A percentile compares a stretch with the other conserved stretches of the same genome.
phyloP scores from a whole-genome alignment of 257 asterid species.

The Lycium ferocissimum region DNA sequence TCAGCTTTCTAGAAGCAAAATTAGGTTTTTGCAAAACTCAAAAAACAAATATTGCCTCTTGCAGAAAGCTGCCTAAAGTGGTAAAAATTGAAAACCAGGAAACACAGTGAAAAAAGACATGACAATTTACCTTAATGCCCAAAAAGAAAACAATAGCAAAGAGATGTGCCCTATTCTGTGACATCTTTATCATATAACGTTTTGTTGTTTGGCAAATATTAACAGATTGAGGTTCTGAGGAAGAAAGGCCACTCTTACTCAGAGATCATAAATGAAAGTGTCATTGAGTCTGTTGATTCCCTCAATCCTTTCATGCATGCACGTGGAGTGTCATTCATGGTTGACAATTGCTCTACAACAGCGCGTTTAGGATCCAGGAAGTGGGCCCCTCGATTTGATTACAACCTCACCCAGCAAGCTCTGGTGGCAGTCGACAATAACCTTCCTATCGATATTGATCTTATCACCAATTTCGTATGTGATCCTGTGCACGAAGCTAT shows the following conservation, averaged over 20 bases:
- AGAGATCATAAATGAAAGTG: conserved; percentile 90
- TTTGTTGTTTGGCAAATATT: background rate
- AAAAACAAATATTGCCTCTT: background rate
- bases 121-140: background rate
- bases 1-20: background rate
- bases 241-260: conserved; percentile 98
- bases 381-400: conserved; percentile 95
- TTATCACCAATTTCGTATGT: conserved; percentile 77
- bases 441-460: conserved; percentile 74
- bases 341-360: conserved; percentile 95
- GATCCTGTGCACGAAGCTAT: conserved; percentile 91
- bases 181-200: background rate
- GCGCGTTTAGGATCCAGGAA: conserved; percentile 91
- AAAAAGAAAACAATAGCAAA: background rate
- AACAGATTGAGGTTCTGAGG: conserved; percentile 87
- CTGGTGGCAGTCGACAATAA: conserved; percentile 76
- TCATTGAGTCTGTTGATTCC: conserved; percentile 93
- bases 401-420: conserved; percentile 89
- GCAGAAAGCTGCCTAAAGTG: background rate
- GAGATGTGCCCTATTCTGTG: background rate
- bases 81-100: background rate
- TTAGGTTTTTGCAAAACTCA: background rate
- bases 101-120: background rate
- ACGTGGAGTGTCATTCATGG: conserved; percentile 97
- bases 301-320: conserved; percentile 98